Conservation (phyloP, 2,329 filamentous ascomycete species). For the Fusarium humuli region DNA sequence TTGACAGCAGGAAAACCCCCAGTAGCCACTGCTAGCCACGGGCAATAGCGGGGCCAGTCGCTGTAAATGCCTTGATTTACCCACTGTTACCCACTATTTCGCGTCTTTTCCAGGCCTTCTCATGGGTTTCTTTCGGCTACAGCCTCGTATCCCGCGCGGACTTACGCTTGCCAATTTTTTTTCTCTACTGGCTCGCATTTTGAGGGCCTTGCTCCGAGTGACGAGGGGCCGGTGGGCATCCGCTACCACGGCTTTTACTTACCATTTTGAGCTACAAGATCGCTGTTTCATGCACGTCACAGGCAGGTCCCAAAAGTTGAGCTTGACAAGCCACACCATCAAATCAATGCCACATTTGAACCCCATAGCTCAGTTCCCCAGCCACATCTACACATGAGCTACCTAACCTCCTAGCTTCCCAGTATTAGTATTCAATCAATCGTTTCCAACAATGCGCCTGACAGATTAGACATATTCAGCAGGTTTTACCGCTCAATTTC, state of each 20-base stretch:
- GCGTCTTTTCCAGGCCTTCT: constrained; percentile 42
- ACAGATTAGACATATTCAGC: not conserved
- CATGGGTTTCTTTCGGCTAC: constrained; percentile 38
- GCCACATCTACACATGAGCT: constrained; percentile 2
- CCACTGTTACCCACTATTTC: constrained; percentile 45
- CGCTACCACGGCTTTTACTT: constrained; percentile 13
- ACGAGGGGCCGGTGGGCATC: constrained; percentile 36
- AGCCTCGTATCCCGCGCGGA: constrained; percentile 49
- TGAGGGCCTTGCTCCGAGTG: constrained; percentile 27
- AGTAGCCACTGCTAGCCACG: constrained; percentile 6
- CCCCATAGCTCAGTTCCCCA: not conserved
- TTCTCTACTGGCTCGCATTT: constrained; percentile 13
- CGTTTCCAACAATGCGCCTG: constrained; percentile 6
- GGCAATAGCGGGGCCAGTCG: constrained; percentile 28
- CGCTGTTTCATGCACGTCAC: constrained; percentile 28
- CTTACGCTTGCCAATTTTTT: constrained; percentile 37
- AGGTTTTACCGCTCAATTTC: not conserved
- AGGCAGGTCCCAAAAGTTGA: not conserved
- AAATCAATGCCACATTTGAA: constrained; percentile 14
- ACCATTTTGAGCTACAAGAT: not conserved
- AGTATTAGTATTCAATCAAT: constrained; percentile 17
- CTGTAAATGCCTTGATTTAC: constrained; percentile 12
- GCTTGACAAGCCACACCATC: not conserved
- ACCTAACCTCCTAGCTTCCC: constrained; percentile 16
- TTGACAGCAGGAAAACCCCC: constrained; percentile 26